phyloP scores from a whole-genome alignment of 2,329 filamentous ascomycete species.

The Drechslerella dactyloides region DNA sequence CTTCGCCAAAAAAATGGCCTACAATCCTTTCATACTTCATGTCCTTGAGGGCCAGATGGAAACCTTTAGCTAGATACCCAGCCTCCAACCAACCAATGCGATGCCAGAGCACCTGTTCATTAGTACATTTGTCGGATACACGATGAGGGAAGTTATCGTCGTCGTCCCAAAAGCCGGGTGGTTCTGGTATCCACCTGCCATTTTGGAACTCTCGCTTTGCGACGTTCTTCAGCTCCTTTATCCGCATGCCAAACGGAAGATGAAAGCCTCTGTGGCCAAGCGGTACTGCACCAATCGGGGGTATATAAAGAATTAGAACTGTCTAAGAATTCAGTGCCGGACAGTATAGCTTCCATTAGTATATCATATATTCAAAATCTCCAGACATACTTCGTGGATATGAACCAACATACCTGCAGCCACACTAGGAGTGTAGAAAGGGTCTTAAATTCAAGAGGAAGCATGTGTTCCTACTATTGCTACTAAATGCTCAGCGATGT shows the following conservation, averaged over 20 bases:
- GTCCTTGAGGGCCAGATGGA: constrained; percentile 11
- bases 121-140: constrained; percentile 16
- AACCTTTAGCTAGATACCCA: constrained; percentile 21
- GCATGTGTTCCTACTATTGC: no score
- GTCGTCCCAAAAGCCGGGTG: background rate
- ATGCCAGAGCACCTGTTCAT: background rate
- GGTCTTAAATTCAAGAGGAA: no score
- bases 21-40: constrained; percentile 20
- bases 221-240: background rate
- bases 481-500: no score
- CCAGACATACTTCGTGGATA: no score
- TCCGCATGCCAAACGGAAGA: background rate
- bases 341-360: no score
- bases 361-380: no score
- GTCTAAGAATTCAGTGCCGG: no score
- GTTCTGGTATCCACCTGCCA: background rate
- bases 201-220: background rate
- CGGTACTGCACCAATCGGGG: no score
- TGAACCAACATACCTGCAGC: no score
- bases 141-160: constrained; percentile 16
- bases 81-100: constrained; percentile 22
- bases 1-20: constrained; percentile 23
- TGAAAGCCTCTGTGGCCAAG: no score
- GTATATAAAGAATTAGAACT: no score
- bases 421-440: no score